phyloP scores from a whole-genome alignment of 1,284 basidiomycete genomes.

The Meripilus lineatus region DNA sequence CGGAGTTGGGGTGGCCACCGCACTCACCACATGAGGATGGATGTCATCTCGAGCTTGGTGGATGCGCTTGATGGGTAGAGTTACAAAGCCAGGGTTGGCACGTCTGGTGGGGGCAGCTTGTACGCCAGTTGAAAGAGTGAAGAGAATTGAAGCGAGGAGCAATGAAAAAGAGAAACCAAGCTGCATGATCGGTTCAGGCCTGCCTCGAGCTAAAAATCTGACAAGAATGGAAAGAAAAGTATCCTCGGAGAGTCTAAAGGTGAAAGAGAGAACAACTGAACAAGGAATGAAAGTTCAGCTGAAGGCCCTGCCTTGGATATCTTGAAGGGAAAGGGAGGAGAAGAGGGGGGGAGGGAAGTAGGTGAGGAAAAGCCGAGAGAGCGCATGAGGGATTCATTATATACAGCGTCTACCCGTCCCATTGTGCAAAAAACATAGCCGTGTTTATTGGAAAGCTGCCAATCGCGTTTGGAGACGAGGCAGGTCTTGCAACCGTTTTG shows the following conservation, averaged over 20 bases:
- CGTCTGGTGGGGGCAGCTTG: slow-evolving; percentile 38
- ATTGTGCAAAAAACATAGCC: too few species aligned
- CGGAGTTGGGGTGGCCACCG: too few species aligned
- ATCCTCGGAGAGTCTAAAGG: slow-evolving; percentile 9
- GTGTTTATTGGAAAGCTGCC: too few species aligned
- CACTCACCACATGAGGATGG: slow-evolving; percentile 62
- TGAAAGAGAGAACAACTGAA: slow-evolving; percentile 19
- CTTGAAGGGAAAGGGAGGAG: slow-evolving; percentile 12
- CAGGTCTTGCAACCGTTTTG: not conserved
- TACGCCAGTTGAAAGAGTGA: slow-evolving; percentile 36
- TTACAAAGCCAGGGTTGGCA: slow-evolving; percentile 37
- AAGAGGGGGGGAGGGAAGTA: slow-evolving; percentile 12
- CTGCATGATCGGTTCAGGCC: slow-evolving; percentile 38
- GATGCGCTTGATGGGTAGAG: slow-evolving; percentile 52
- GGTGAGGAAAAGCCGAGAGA: not conserved
- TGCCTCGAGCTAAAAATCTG: slow-evolving; percentile 23
- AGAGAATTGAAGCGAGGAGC: slow-evolving; percentile 49
- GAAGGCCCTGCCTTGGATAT: slow-evolving; percentile 21
- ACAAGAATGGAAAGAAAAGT: slow-evolving; percentile 13
- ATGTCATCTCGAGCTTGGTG: slow-evolving; percentile 35
- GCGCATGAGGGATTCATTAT: slow-evolving; percentile 10
- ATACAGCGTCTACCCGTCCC: slow-evolving; percentile 4
- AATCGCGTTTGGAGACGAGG: too few species aligned
- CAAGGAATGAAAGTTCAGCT: slow-evolving; percentile 27
- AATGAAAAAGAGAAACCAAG: slow-evolving; percentile 45